These are phyloP conservation scores for Ustilago esculenta DNA, from an alignment of 1,284 basidiomycete genomes.

Conservation along the genomic window DNA sequence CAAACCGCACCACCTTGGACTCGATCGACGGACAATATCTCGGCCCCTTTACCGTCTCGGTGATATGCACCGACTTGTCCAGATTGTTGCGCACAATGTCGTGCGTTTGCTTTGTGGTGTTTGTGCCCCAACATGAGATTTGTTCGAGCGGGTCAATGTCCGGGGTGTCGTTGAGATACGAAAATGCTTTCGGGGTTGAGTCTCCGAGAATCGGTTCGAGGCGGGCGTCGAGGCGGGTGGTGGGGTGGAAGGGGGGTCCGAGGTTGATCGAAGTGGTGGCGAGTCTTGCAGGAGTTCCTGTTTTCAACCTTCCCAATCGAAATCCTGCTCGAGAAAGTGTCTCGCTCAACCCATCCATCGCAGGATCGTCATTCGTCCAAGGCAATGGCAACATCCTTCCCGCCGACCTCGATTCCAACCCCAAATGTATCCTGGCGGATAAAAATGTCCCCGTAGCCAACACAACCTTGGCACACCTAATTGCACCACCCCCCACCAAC, in stretches of 20 bases:
- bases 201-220: constrained; percentile 46
- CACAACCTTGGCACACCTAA: constrained; percentile 81
- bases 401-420: constrained; percentile 80
- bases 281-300: constrained; percentile 85
- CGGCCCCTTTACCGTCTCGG: constrained; percentile 87
- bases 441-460: constrained; percentile 91
- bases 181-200: constrained; percentile 40
- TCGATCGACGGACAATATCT: constrained; percentile 91
- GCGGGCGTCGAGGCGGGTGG: constrained; percentile 13
- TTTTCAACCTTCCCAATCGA: constrained; percentile 82
- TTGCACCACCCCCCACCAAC: constrained; percentile 76
- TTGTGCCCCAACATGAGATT: constrained; percentile 78
- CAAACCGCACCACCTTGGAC: constrained; percentile 83
- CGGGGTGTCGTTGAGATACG: constrained; percentile 46
- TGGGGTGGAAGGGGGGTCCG: constrained; percentile 37
- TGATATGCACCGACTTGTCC: constrained; percentile 81
- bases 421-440: constrained; percentile 86
- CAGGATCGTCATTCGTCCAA: constrained; percentile 69
- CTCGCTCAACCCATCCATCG: constrained; percentile 75
- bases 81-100: constrained; percentile 74
- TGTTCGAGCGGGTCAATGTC: constrained; percentile 73
- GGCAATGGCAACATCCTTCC: constrained; percentile 82
- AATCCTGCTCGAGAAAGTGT: constrained; percentile 81
- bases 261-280: constrained; percentile 78
- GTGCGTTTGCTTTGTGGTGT: constrained; percentile 79